Evolutionary conservation across 2,329 filamentous ascomycete genomes (phyloP), one percentile per base, ranked within the genome.

Genomic region (Grosmannia huntii): DNA sequence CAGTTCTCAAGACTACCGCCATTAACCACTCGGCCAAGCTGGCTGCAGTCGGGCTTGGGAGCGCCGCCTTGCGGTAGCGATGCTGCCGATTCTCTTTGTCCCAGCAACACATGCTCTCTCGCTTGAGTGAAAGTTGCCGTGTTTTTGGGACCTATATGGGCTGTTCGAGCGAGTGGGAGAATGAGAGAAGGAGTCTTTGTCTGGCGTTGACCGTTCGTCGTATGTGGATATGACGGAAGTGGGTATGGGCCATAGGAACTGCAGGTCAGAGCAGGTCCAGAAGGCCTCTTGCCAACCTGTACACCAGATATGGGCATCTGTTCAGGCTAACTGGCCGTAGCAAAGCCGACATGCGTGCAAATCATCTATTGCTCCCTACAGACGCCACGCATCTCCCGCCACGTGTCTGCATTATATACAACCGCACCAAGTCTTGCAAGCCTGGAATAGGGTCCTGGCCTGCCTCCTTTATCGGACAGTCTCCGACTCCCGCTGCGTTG

Each of bases 1-100:
- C 53, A 61, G 62, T 61, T 60, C 62, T 64, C 62, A 64, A 56
- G 61, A 62, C 62, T 62, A 53, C 61, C 61, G 62, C 62, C 62
- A 50, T 63, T 51, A 58, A 62, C 60, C 60, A 60, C 61, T 64
- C 62, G 62, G 62, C 62, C 62, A 64, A 64, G 23, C 61, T 62
- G 61, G 62, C 62, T 19, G 55, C 23, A 25, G 41, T n/a, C 16
- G 41, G 41, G 41, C 41, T 44, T 19, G 41, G 19, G 9, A n/a
- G 19, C 16, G 41, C 41, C 41, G 55, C 44, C n/a, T 11, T 41
- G 36, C 31, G 33, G 52, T 25, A 41, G 51, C 28, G 36, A 12
- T n/a, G 52, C 23, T 23, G 53, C 38, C 9, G 38, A n/a, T 38
- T 55, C 25, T 55, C 53, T 55, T 55, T 55, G 53, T 55, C 38